These are phyloP conservation scores for Mitragyna speciosa DNA, from an alignment of 257 asterid species.

Conservation along the genomic window DNA sequence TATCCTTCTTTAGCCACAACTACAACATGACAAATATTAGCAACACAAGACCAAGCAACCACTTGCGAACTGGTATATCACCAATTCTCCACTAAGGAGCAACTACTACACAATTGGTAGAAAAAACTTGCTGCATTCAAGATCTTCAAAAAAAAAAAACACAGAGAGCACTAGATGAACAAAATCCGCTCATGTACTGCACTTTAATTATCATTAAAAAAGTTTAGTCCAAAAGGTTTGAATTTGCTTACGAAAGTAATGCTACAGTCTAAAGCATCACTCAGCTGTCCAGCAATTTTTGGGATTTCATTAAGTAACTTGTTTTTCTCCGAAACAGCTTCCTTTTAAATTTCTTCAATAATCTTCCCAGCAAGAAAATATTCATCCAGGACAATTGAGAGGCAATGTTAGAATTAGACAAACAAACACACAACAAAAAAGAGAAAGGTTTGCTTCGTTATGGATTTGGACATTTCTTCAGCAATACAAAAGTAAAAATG, in stretches of 20 bases:
- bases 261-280: conserved; percentile 25
- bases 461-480: background rate
- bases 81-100: background rate
- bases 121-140: background rate
- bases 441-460: background rate
- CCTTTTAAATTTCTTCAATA: conserved; percentile 64
- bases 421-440: background rate
- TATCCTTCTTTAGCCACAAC: background rate
- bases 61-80: background rate
- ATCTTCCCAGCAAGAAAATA: conserved; percentile 65
- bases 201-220: background rate
- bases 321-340: conserved; percentile 43
- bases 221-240: background rate
- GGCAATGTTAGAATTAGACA: conserved; percentile 1
- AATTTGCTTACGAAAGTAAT: conserved; percentile 20
- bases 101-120: background rate
- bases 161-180: background rate
- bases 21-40: background rate
- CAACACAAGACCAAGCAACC: background rate
- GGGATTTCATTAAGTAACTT: conserved; percentile 37
- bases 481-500: background rate
- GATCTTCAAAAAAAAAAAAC: too few relatives aligned
- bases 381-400: conserved; percentile 14
- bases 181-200: background rate
- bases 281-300: conserved; percentile 31